phyloP scores from a whole-genome alignment of 371 early-diverging fungal species.

The Rhizopus delemar region DNA sequence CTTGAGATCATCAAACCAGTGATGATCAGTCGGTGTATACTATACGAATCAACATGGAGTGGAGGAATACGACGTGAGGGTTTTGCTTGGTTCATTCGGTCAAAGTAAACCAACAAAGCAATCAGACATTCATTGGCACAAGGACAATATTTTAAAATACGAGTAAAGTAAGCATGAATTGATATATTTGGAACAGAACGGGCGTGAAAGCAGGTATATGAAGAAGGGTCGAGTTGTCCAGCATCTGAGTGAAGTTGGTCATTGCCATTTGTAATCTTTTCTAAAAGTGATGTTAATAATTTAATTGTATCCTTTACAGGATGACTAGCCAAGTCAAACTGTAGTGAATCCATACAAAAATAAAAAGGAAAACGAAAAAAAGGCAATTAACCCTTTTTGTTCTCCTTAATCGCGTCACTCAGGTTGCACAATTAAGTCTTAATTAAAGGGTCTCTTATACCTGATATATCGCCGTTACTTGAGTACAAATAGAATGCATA shows the following conservation, averaged over 20 bases:
- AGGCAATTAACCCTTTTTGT: neutral
- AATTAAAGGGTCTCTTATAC: neutral
- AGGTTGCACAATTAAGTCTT: neutral
- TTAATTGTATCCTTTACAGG: constrained; percentile 38
- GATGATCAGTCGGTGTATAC: constrained; percentile 88
- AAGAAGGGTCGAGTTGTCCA: constrained; percentile 9
- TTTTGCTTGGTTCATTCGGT: constrained; percentile 63
- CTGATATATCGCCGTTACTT: no score
- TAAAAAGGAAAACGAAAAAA: constrained; percentile 2
- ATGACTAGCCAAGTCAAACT: constrained; percentile 29
- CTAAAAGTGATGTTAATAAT: constrained; percentile 34
- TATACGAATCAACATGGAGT: constrained; percentile 80
- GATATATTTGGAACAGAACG: constrained; percentile 71
- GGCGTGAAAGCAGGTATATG: constrained; percentile 58
- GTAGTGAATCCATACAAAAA: neutral
- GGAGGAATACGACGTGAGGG: constrained; percentile 34
- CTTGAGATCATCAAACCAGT: constrained; percentile 80
- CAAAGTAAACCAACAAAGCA: constrained; percentile 81
- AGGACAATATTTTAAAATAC: constrained; percentile 91
- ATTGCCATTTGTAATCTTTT: constrained; percentile 33
- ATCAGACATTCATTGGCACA: constrained; percentile 85
- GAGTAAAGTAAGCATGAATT: constrained; percentile 75
- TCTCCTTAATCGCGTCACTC: neutral
- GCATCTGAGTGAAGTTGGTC: constrained; percentile 18
- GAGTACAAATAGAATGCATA: no score